Evolutionary conservation across 352 stramenopile species (phyloP).

Genomic region (Pythium apleroticum): DNA sequence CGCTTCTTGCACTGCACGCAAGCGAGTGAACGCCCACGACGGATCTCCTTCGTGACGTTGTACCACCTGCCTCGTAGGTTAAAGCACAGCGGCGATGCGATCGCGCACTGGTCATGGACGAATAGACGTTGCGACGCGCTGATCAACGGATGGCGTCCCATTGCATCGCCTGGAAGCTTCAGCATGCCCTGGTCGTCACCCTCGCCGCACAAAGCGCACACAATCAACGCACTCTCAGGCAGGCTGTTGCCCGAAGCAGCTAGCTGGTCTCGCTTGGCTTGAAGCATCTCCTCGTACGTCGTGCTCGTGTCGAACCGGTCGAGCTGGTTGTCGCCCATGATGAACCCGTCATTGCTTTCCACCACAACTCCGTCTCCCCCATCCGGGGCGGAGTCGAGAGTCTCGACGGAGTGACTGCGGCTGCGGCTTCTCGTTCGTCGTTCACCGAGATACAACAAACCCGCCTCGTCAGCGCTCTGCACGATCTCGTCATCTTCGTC

Average conservation of each 20-base stretch:
- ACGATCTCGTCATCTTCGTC: constrained; percentile 58
- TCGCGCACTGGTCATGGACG: constrained; percentile 85
- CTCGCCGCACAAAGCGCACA: constrained; percentile 77
- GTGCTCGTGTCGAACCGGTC: constrained; percentile 74
- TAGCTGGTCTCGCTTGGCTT: constrained; percentile 46
- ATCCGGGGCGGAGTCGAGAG: constrained; percentile 31
- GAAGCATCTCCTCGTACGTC: constrained; percentile 68
- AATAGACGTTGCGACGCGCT: constrained; percentile 71
- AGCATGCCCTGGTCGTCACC: constrained; percentile 71
- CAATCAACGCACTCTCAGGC: constrained; percentile 43
- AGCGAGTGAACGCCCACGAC: constrained; percentile 60
- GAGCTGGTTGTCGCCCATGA: constrained; percentile 79
- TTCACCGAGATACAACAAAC: background rate
- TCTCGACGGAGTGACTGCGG: constrained; percentile 24
- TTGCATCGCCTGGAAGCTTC: constrained; percentile 72
- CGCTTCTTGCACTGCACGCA: constrained; percentile 72
- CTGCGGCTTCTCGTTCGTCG: constrained; percentile 18
- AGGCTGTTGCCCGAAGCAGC: constrained; percentile 30
- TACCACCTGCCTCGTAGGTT: constrained; percentile 79
- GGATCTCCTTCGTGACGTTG: constrained; percentile 83
- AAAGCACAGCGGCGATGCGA: constrained; percentile 82
- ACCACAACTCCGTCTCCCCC: constrained; percentile 46
- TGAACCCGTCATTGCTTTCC: constrained; percentile 80
- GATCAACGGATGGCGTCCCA: constrained; percentile 73
- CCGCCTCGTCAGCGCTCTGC: constrained; percentile 44